Evolutionary conservation across 176 grass and related monocot genomes (phyloP).

Genomic region (Carex scoparia): DNA sequence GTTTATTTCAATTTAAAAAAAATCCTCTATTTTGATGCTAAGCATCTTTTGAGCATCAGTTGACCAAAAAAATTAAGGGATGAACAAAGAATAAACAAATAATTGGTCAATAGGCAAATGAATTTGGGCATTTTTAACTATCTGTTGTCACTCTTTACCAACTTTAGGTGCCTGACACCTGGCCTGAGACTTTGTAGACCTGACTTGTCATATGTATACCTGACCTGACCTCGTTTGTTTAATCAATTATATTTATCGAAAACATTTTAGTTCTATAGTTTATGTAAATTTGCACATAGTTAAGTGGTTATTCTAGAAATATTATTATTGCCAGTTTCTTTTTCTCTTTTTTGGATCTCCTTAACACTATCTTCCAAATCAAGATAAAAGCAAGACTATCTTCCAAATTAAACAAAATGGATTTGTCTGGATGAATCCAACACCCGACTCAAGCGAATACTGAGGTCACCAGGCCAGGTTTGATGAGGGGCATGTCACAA

Average conservation of each 20-base stretch:
- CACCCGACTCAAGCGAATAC: neutral
- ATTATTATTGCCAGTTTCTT: neutral
- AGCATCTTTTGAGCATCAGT: neutral
- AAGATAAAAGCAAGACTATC: neutral
- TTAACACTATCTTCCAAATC: neutral
- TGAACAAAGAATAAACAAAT: neutral
- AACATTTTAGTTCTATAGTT: neutral
- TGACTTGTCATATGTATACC: neutral
- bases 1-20: too few species aligned
- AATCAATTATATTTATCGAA: conserved; percentile 8
- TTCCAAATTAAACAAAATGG: neutral
- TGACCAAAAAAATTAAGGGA: neutral
- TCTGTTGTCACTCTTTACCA: neutral
- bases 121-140: neutral
- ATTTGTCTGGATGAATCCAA: neutral
- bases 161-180: neutral
- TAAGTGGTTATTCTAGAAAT: neutral
- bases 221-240: neutral
- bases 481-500: neutral
- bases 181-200: neutral
- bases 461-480: neutral
- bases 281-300: neutral
- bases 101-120: neutral
- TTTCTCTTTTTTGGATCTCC: neutral
- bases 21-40: neutral